Base-by-base conservation (phyloP, 192 early-diverging fungal genomes). In the Diversispora eburnea region DNA sequence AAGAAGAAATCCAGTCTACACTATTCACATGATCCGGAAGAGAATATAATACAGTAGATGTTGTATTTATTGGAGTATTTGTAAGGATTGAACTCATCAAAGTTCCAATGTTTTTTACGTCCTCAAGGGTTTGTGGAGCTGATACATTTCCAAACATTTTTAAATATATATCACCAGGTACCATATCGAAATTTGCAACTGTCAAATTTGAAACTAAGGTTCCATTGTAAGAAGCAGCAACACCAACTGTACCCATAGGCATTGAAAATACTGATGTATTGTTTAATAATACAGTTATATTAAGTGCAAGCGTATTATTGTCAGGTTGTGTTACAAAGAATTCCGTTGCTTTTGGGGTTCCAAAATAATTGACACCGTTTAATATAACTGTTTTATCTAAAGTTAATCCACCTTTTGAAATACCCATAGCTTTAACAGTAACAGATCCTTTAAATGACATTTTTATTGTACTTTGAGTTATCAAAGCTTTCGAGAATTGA, bases 181-280 rank as follows among this genome's bases (percentile, higher is more conserved):
- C 15, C 2, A 85, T 55, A 12, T 57, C 70, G 13, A 81, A 59
- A 71, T 72, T 54, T 8, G 69, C 46, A 19, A 76, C 67, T 13
- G 39, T 42, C 33, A 81, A 72, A 43, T 48, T 56, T 15, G 79
- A 75, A 59, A 84, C 57, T 17, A 64, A 42, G 3, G 76, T 63
- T 45, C 70, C 67, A 65, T 76, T 25, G 47, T 79, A 81, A 19
- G 25, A 20, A 72, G 81, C 73, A 9, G 57, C 61, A 19, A 78
- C 42, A 0, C 22, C 54, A 33, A 82, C 74, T 22, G 76, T 76
- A 48, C 87, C 87, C 59, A 87, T 79, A 64, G 87, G 75, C 17
- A 88, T 80, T 57, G 80, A 78, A 65, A 88, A 75, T 67, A 81
- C 80, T 19, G 84, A 85, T 25, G 86, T 83, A 73, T 83, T 86